A percentile compares a stretch with the other conserved stretches of the same genome.
Conservation (phyloP, 2,329 filamentous ascomycete species). For the Cercospora brassicicola region DNA sequence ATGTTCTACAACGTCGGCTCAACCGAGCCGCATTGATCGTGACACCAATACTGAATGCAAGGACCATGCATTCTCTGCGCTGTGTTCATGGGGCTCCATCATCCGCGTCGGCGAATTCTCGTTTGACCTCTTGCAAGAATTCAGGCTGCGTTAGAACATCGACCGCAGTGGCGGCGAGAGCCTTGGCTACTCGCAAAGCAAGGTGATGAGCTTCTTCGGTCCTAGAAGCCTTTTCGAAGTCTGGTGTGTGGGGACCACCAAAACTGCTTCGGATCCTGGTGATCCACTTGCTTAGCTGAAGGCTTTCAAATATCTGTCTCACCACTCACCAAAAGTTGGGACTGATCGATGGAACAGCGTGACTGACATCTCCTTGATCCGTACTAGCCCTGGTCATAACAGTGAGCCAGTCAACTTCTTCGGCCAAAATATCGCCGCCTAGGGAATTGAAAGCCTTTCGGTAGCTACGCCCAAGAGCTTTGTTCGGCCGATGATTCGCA, state of each 20-base stretch:
- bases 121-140: slow-evolving; percentile 31
- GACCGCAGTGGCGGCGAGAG: slow-evolving; percentile 41
- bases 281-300: not conserved
- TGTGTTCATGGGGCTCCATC: not conserved
- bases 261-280: slow-evolving; percentile 12
- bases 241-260: slow-evolving; percentile 44
- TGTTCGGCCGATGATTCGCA: slow-evolving; percentile 47
- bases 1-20: not conserved
- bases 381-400: slow-evolving; percentile 56
- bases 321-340: slow-evolving; percentile 13
- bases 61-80: not conserved
- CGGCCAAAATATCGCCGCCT: slow-evolving; percentile 39
- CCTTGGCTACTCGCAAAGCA: slow-evolving; percentile 41
- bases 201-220: slow-evolving; percentile 41
- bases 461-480: slow-evolving; percentile 20
- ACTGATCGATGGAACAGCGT: slow-evolving; percentile 58
- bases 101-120: slow-evolving; percentile 28
- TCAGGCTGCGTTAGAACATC: slow-evolving; percentile 37
- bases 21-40: not conserved
- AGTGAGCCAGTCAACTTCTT: slow-evolving; percentile 45
- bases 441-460: slow-evolving; percentile 37
- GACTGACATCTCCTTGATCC: slow-evolving; percentile 61
- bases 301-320: not conserved
- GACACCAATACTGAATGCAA: not conserved
- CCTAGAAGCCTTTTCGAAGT: slow-evolving; percentile 42